Evolutionary conservation across 2,329 filamentous ascomycete genomes (phyloP).

Genomic region (Beauveria australis): DNA sequence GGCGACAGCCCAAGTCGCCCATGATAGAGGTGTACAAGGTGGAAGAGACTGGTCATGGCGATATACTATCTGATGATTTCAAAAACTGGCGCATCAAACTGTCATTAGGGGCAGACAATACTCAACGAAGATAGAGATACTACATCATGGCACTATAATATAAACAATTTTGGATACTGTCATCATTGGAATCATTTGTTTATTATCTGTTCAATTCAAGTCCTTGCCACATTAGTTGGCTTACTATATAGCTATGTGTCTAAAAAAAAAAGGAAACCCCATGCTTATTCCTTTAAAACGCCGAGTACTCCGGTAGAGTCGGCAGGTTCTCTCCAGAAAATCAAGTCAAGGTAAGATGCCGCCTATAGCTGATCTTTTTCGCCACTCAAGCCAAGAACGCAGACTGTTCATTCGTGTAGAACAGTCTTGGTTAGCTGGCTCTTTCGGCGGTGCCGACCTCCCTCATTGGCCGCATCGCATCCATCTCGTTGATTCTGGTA

Average conservation of each 20-base stretch:
- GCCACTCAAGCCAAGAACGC: background rate
- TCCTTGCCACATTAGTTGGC: conserved; percentile 12
- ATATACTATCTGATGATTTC: conserved; percentile 70
- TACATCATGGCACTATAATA: background rate
- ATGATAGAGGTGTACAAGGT: conserved; percentile 67
- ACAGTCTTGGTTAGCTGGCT: background rate
- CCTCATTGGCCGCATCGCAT: background rate
- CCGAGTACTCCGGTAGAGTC: background rate
- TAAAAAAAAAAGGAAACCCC: conserved; percentile 8
- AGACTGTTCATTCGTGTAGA: background rate
- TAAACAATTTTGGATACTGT: background rate
- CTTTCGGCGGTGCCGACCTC: background rate
- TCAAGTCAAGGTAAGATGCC: background rate
- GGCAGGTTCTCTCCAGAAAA: background rate
- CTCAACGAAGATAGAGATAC: background rate
- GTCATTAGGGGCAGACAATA: conserved; percentile 21
- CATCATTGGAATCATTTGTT: background rate
- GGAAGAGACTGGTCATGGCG: conserved; percentile 65
- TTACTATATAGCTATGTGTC: conserved; percentile 16
- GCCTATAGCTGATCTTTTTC: background rate
- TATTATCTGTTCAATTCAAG: background rate
- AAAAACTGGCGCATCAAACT: conserved; percentile 63
- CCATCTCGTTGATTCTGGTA: background rate
- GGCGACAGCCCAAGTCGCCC: conserved; percentile 52
- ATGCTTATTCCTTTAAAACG: conserved; percentile 2